These are phyloP conservation scores for Auricularia cornea DNA, from an alignment of 768 basidiomycete genomes.

Conservation along the genomic window DNA sequence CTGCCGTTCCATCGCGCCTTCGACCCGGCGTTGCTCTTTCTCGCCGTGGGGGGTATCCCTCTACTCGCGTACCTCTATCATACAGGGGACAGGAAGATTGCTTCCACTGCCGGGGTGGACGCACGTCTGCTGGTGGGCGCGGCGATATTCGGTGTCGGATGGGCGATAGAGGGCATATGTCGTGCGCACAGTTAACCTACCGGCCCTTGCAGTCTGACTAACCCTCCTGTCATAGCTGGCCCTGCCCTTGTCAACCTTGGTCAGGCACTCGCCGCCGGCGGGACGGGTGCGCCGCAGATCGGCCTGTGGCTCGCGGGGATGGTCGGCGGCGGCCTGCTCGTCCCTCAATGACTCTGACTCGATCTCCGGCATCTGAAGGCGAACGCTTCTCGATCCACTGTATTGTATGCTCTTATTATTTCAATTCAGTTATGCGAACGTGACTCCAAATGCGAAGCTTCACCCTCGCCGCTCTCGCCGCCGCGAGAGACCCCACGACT, in stretches of 20 bases:
- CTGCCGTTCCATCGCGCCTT: slow-evolving; percentile 42
- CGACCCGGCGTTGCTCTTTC: slow-evolving; percentile 47
- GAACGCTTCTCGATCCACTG: no score
- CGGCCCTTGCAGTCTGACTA: no score
- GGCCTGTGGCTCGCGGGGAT: neutral
- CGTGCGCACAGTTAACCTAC: slow-evolving; percentile 36
- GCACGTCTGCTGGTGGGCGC: slow-evolving; percentile 40
- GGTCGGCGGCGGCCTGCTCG: neutral
- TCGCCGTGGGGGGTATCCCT: slow-evolving; percentile 47
- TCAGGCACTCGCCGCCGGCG: slow-evolving; percentile 16
- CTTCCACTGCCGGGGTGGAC: slow-evolving; percentile 35
- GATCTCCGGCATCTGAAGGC: no score
- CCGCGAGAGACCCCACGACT: no score
- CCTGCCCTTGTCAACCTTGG: slow-evolving; percentile 58
- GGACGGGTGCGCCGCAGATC: neutral
- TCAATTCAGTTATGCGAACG: no score
- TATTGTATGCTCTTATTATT: no score
- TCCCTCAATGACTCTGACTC: neutral
- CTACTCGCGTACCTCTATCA: slow-evolving; percentile 37
- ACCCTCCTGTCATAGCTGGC: no score
- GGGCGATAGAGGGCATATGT: slow-evolving; percentile 54
- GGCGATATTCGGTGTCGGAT: slow-evolving; percentile 52
- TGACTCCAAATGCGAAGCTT: no score
- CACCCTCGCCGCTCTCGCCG: no score
- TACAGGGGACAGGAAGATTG: slow-evolving; percentile 32